Percentiles rank a stretch among this genome's conserved stretches.
Conservation (phyloP, 2,329 filamentous ascomycete species). For the Calonectria ilicicola region DNA sequence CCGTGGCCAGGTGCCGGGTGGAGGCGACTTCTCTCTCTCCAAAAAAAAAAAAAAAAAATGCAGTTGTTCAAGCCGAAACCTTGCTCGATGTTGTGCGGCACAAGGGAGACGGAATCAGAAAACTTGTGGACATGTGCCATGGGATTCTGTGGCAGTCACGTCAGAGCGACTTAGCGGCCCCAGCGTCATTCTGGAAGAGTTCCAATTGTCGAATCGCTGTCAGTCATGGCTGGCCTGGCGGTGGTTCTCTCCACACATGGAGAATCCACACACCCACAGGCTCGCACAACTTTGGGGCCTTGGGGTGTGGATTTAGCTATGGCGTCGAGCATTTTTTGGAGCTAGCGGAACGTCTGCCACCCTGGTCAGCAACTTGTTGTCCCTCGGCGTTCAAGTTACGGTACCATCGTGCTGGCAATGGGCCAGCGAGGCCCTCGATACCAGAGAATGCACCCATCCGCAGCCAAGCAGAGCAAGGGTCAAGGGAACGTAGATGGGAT, state of each 20-base stretch:
- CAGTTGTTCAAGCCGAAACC: constrained; percentile 26
- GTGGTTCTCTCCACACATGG: constrained; percentile 24
- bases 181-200: constrained; percentile 44
- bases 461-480: not conserved
- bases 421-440: constrained; percentile 8
- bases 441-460: constrained; percentile 1
- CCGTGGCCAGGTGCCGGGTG: constrained; percentile 5
- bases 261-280: constrained; percentile 21
- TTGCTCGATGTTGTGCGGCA: constrained; percentile 30
- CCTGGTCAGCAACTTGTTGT: constrained; percentile 21
- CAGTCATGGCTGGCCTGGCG: constrained; percentile 34
- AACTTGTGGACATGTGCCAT: constrained; percentile 39
- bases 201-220: constrained; percentile 46
- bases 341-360: constrained; percentile 22
- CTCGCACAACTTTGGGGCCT: constrained; percentile 20
- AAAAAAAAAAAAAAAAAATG: not conserved
- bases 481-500: not conserved
- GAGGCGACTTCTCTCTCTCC: constrained; percentile 1
- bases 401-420: constrained; percentile 9
- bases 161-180: constrained; percentile 40
- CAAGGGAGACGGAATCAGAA: constrained; percentile 17
- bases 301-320: constrained; percentile 8
- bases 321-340: constrained; percentile 16
- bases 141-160: constrained; percentile 39
- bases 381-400: constrained; percentile 7